Base-by-base conservation (phyloP, 805 yeast genomes). In the Metschnikowia lunata region DNA sequence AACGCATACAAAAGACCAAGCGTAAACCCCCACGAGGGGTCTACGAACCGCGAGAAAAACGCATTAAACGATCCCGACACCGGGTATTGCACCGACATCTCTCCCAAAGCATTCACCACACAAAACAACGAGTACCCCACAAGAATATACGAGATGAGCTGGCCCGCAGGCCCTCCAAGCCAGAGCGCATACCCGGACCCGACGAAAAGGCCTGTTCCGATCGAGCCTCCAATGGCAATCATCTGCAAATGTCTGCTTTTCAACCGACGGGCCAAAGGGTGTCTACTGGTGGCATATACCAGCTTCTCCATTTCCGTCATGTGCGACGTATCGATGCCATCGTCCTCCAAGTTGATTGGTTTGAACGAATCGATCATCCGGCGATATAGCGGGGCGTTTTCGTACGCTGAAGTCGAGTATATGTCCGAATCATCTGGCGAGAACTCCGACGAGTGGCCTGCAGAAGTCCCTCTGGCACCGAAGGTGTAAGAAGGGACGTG, bases 191-290 rank as follows among this genome's bases (percentile, higher is more conserved):
- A 52, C 7, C 58, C 58, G 13, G 50, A 43, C 7, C 58, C 58
- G 8, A 55, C 47, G 40, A 52, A 55, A 37, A 82, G 66, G 55
- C 87, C 88, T 6, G 93, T 83, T 58, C 96, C 96, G 47, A 87
- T 83, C 40, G 91, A 83, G 43, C 93, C 89, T 46, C 93, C 93
- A 43, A 88, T 72, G 33, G 95, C 88, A 56, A 87, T 83, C 80
- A 85, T 77, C 60, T 79, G 84, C 48, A 83, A 77, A 52, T 83
- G 89, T 58, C 81, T 66, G 32, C 67, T 58, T 48, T 69, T 68
- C 46, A 77, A 63, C 30, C 72, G 69, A 51, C 78, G 61, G 35
- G 64, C 66, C 67, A 69, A 63, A 7, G 69, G 72, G 63, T 78
- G 72, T 43, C 66, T 63, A 36, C 74, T 63, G 6, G 72, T 60